A percentile compares a stretch with the other conserved stretches of the same genome.
Conservation (phyloP, 805 yeast species). For the Maudiozyma pseudohumilis region DNA sequence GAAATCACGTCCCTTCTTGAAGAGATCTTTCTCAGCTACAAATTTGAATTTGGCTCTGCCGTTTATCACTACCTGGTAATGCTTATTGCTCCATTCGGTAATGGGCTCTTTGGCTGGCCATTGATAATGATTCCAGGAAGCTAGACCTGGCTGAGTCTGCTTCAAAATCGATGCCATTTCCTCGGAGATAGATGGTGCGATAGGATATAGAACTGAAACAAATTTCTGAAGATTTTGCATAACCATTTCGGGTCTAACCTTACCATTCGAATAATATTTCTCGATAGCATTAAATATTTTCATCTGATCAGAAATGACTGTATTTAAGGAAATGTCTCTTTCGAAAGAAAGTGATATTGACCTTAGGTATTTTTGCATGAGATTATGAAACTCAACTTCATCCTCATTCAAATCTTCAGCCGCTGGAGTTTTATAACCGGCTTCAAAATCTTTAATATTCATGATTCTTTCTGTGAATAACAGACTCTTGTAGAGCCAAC, state of each 20-base stretch:
- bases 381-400: slow-evolving; percentile 53
- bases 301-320: slow-evolving; percentile 84
- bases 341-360: slow-evolving; percentile 53
- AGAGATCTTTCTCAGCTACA: slow-evolving; percentile 30
- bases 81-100: slow-evolving; percentile 30
- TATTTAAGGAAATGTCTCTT: slow-evolving; percentile 57
- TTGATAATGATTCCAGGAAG: slow-evolving; percentile 27
- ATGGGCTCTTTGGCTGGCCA: slow-evolving; percentile 52
- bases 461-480: slow-evolving; percentile 8
- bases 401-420: slow-evolving; percentile 23
- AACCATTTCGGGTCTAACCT: slow-evolving; percentile 34
- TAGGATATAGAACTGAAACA: slow-evolving; percentile 62
- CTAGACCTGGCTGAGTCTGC: slow-evolving; percentile 8
- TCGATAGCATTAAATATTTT: slow-evolving; percentile 53
- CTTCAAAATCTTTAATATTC: slow-evolving; percentile 2
- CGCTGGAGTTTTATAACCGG: slow-evolving; percentile 9
- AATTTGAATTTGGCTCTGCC: slow-evolving; percentile 55
- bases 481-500: slow-evolving; percentile 69
- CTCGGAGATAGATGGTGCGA: slow-evolving; percentile 72
- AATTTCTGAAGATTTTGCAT: slow-evolving; percentile 43
- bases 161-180: slow-evolving; percentile 59
- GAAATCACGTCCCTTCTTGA: slow-evolving; percentile 27
- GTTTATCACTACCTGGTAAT: slow-evolving; percentile 57
- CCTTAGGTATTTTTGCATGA: slow-evolving; percentile 37
- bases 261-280: slow-evolving; percentile 30